A percentile compares a stretch with the other conserved stretches of the same genome.
These are phyloP conservation scores for Glycine latifolia DNA, from an alignment of 306 rosid species.

Conservation along the genomic window DNA sequence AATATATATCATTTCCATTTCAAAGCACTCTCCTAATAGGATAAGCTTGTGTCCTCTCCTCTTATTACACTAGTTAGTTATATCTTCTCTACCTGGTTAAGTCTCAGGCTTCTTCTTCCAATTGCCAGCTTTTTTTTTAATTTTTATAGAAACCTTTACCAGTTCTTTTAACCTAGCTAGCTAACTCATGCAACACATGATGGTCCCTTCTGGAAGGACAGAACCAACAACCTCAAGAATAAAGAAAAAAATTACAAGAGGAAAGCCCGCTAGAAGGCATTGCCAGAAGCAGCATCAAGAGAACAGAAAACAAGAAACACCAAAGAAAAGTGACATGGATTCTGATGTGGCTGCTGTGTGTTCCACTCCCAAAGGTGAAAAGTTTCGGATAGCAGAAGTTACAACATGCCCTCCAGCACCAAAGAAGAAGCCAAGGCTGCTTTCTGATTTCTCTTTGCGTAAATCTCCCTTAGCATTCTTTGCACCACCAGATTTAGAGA, in stretches of 20 bases:
- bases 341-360: conserved; percentile 49
- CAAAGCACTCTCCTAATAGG: conserved; percentile 22
- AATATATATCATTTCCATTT: neutral
- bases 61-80: neutral
- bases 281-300: conserved; percentile 49
- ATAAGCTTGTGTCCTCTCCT: no score
- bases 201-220: neutral
- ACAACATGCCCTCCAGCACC: conserved; percentile 88
- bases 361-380: conserved; percentile 81
- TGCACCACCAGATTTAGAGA: conserved; percentile 80
- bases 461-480: conserved; percentile 68
- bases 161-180: conserved; percentile 1
- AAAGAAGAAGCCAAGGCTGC: conserved; percentile 78
- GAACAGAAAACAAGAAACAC: neutral
- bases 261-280: conserved; percentile 39
- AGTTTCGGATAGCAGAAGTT: conserved; percentile 73
- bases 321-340: conserved; percentile 39
- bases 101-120: conserved; percentile 21
- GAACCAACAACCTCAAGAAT: conserved; percentile 41
- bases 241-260: conserved; percentile 37
- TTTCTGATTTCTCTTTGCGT: conserved; percentile 58
- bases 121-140: neutral
- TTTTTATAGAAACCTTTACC: neutral
- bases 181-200: neutral
- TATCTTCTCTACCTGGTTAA: conserved; percentile 26